A percentile compares a stretch with the other conserved stretches of the same genome.
These are phyloP conservation scores for Graphilbum fragrans DNA, from an alignment of 2,329 filamentous ascomycete genomes.

Conservation along the genomic window DNA sequence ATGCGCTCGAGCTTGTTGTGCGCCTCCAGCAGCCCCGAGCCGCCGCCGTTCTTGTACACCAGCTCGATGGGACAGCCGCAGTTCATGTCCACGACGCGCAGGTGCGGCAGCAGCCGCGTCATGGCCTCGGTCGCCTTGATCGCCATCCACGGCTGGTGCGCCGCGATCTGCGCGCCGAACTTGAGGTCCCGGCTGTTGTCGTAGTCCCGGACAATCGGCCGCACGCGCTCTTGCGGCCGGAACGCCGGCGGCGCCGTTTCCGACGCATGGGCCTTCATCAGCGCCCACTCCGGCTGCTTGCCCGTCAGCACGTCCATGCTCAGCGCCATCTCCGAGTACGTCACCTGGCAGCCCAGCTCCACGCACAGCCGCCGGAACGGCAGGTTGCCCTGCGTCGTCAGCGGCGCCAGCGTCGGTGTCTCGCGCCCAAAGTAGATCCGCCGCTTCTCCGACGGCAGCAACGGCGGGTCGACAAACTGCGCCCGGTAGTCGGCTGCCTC, in stretches of 20 bases:
- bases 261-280: conserved; percentile 83
- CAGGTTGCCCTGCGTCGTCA: conserved; percentile 93
- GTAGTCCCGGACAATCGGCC: conserved; percentile 43
- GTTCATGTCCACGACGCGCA: conserved; percentile 89
- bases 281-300: conserved; percentile 82
- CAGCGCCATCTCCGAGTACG: conserved; percentile 98
- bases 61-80: conserved; percentile 96
- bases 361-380: conserved; percentile 87
- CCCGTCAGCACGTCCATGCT: conserved; percentile 81
- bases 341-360: conserved; percentile 79
- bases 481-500: conserved; percentile 60
- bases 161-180: conserved; percentile 87
- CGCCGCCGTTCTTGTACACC: conserved; percentile 76
- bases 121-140: conserved; percentile 80
- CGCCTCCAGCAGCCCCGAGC: conserved; percentile 83
- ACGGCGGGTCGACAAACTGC: conserved; percentile 71
- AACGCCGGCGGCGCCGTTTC: conserved; percentile 65
- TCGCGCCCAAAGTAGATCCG: conserved; percentile 87
- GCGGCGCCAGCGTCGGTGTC: conserved; percentile 83
- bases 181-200: conserved; percentile 72
- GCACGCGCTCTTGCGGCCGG: conserved; percentile 29
- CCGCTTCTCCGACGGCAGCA: conserved; percentile 86
- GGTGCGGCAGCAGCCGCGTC: conserved; percentile 61
- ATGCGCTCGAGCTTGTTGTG: conserved; percentile 87
- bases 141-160: conserved; percentile 82